These are phyloP conservation scores for Teratosphaeria nubilosa DNA, from an alignment of 2,329 filamentous ascomycete genomes.

Conservation along the genomic window DNA sequence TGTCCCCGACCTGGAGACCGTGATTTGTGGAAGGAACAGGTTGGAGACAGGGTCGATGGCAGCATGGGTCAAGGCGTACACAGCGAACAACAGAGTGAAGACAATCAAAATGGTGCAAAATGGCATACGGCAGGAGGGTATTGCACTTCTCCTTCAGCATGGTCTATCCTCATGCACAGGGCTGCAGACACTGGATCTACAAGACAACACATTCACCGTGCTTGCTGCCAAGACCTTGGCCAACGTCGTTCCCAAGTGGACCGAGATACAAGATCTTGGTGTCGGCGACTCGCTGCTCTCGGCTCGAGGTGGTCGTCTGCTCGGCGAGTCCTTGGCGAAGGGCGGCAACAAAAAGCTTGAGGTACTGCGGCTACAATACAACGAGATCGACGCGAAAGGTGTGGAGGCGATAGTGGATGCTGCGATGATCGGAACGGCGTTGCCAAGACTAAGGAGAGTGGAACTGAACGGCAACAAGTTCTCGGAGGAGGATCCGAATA, in stretches of 20 bases:
- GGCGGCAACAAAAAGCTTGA: conserved; percentile 73
- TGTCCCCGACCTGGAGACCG: conserved; percentile 82
- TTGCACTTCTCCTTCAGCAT: conserved; percentile 66
- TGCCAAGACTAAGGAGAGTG: conserved; percentile 72
- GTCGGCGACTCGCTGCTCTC: conserved; percentile 81
- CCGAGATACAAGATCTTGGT: conserved; percentile 67
- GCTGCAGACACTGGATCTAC: conserved; percentile 73
- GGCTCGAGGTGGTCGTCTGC: conserved; percentile 61
- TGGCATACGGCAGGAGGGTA: conserved; percentile 89
- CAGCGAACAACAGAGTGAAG: conserved; percentile 68
- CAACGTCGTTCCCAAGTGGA: conserved; percentile 64
- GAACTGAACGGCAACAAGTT: conserved; percentile 98
- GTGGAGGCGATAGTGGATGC: conserved; percentile 62
- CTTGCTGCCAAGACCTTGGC: conserved; percentile 70
- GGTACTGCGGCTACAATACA: conserved; percentile 78
- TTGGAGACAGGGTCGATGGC: conserved; percentile 94
- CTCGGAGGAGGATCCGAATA: conserved; percentile 66
- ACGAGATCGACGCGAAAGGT: conserved; percentile 75
- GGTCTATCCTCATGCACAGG: conserved; percentile 62
- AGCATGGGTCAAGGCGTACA: conserved; percentile 83
- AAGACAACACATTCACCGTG: conserved; percentile 94
- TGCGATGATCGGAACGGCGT: conserved; percentile 44
- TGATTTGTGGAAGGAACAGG: conserved; percentile 91
- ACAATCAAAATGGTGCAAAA: conserved; percentile 97
- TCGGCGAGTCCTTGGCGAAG: conserved; percentile 62